phyloP scores from a whole-genome alignment of 768 basidiomycete species.

The Termitomyces sp. region DNA sequence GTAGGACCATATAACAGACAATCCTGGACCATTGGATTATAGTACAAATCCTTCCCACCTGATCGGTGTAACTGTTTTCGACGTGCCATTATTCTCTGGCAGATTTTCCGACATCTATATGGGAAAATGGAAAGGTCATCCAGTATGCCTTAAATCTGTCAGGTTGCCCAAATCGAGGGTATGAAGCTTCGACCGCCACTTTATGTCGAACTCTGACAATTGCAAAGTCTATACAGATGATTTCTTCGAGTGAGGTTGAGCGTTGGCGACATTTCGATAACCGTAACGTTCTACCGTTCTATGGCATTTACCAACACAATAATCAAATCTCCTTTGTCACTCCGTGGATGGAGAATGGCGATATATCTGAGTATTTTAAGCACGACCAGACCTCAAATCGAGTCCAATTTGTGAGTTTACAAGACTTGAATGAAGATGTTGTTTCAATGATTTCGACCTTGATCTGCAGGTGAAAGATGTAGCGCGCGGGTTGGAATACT shows the following conservation, averaged over 20 bases:
- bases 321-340: neutral
- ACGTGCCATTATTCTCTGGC: neutral
- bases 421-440: neutral
- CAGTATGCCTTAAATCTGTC: neutral
- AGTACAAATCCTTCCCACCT: neutral
- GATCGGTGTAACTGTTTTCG: neutral
- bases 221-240: neutral
- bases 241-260: neutral
- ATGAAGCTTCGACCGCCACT: neutral
- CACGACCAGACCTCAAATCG: neutral
- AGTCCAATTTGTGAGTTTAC: neutral
- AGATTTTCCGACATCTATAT: neutral
- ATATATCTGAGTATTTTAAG: neutral
- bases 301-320: neutral
- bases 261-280: neutral
- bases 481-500: neutral
- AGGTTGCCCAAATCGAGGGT: neutral
- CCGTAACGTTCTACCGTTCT: conserved; percentile 3
- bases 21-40: neutral
- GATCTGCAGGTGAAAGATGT: neutral
- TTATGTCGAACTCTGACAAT: neutral
- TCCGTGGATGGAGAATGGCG: conserved; percentile 1
- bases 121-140: neutral
- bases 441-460: neutral
- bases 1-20: neutral